Percentiles rank a stretch among this genome's conserved stretches.
These are phyloP conservation scores for Blumeriella jaapii DNA, from an alignment of 2,329 filamentous ascomycete species.

Conservation along the genomic window DNA sequence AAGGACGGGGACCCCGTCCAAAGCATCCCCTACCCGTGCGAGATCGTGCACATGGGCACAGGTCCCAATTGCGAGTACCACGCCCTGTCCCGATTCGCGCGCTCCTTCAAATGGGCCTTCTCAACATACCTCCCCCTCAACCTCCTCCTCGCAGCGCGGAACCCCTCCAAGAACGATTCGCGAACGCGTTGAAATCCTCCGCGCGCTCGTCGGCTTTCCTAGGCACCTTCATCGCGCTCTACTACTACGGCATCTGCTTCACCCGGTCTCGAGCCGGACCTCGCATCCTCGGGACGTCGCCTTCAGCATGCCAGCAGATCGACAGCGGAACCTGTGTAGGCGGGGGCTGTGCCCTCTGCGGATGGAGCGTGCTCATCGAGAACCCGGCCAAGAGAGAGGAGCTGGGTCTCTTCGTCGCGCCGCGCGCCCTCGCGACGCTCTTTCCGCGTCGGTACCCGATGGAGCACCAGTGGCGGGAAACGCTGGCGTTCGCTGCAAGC, in stretches of 20 bases:
- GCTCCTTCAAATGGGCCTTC: slow-evolving; percentile 64
- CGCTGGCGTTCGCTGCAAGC: slow-evolving; percentile 52
- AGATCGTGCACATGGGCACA: slow-evolving; percentile 71
- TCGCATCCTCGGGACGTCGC: slow-evolving; percentile 45
- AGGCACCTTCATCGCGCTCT: slow-evolving; percentile 63
- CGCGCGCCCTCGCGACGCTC: slow-evolving; percentile 63
- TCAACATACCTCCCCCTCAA: slow-evolving; percentile 68
- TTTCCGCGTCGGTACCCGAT: slow-evolving; percentile 56
- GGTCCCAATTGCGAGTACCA: slow-evolving; percentile 67
- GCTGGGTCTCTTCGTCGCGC: slow-evolving; percentile 69
- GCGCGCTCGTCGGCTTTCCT: slow-evolving; percentile 66
- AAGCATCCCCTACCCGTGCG: slow-evolving; percentile 65
- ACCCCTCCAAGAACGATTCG: slow-evolving; percentile 34
- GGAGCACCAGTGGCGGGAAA: slow-evolving; percentile 57
- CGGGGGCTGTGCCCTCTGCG: slow-evolving; percentile 62
- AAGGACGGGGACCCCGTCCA: slow-evolving; percentile 61
- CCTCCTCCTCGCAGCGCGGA: slow-evolving; percentile 47
- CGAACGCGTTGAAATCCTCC: slow-evolving; percentile 44
- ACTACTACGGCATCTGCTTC: slow-evolving; percentile 79
- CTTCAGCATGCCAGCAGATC: slow-evolving; percentile 36
- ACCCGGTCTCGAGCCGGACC: slow-evolving; percentile 64
- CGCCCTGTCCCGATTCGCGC: slow-evolving; percentile 53
- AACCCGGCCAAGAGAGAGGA: slow-evolving; percentile 54
- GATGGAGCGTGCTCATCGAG: slow-evolving; percentile 73
- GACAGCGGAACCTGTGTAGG: slow-evolving; percentile 58